A percentile compares a stretch with the other conserved stretches of the same genome.
phyloP scores from a whole-genome alignment of 2,329 filamentous ascomycete genomes.

The Aplosporella prunicola region DNA sequence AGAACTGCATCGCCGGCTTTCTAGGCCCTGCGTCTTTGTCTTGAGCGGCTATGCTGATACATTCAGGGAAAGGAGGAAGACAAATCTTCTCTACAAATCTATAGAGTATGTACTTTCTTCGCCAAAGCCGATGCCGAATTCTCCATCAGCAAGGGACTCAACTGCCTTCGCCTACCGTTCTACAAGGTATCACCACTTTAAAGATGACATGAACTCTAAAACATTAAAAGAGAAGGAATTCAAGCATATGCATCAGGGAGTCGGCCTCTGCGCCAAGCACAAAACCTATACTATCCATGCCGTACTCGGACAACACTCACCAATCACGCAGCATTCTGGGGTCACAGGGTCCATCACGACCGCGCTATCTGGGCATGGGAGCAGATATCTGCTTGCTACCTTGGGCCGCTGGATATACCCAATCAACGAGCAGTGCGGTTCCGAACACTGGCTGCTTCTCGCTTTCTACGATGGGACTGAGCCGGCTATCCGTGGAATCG shows the following conservation, averaged over 20 bases:
- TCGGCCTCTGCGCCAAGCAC: slow-evolving; percentile 39
- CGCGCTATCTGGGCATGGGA: slow-evolving; percentile 42
- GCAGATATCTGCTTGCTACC: slow-evolving; percentile 37
- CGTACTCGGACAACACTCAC: slow-evolving; percentile 23
- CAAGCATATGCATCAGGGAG: slow-evolving; percentile 40
- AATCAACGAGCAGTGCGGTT: slow-evolving; percentile 43
- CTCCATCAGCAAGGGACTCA: slow-evolving; percentile 46
- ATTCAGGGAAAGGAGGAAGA: slow-evolving; percentile 48
- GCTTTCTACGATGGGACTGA: slow-evolving; percentile 40
- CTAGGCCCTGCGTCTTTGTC: slow-evolving; percentile 50
- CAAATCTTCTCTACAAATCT: slow-evolving; percentile 48
- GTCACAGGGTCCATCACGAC: slow-evolving; percentile 43
- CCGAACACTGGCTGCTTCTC: slow-evolving; percentile 36
- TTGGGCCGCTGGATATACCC: slow-evolving; percentile 44
- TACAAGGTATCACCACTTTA: slow-evolving; percentile 52
- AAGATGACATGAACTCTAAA: slow-evolving; percentile 43
- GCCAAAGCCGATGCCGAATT: slow-evolving; percentile 49
- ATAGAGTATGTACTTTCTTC: slow-evolving; percentile 52
- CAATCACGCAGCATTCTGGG: slow-evolving; percentile 41
- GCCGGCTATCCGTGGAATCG: slow-evolving; percentile 37
- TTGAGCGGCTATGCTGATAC: slow-evolving; percentile 42
- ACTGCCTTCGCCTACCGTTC: slow-evolving; percentile 51
- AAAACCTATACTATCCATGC: slow-evolving; percentile 44
- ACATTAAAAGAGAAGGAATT: slow-evolving; percentile 42
- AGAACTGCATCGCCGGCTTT: slow-evolving; percentile 57